These are phyloP conservation scores for Kitagawia praeruptora DNA, from an alignment of 129 eudicot species.

Conservation along the genomic window DNA sequence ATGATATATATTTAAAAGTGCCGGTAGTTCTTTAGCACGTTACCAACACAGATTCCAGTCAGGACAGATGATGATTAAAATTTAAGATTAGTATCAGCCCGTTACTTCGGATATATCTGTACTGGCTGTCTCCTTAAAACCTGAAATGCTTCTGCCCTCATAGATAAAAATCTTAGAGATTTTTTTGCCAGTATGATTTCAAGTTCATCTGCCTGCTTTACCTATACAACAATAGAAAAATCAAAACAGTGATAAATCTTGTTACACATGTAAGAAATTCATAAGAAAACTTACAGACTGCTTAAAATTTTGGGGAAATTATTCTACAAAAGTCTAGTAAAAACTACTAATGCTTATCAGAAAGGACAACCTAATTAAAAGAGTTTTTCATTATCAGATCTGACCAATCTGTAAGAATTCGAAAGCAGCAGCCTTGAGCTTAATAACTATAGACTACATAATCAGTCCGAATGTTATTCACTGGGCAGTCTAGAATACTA, in stretches of 20 bases:
- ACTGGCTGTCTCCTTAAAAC: no score
- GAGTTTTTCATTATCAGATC: neutral
- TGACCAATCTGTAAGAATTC: neutral
- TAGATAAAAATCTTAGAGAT: slow-evolving; percentile 60
- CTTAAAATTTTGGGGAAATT: neutral
- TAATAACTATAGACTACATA: neutral
- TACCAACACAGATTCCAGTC: no score
- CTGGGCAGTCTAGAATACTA: neutral
- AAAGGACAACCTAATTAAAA: neutral
- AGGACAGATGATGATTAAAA: no score
- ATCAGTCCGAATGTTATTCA: neutral
- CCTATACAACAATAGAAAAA: slow-evolving; percentile 29
- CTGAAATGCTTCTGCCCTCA: no score
- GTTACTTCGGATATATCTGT: no score
- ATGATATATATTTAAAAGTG: no score
- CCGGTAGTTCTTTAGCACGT: no score
- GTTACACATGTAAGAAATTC: neutral
- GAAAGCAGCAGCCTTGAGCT: neutral
- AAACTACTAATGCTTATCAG: neutral
- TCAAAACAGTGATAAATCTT: neutral
- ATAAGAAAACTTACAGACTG: neutral
- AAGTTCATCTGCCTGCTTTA: slow-evolving; percentile 96
- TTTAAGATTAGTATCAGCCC: no score
- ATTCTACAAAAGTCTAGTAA: neutral
- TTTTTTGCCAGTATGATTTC: slow-evolving; percentile 90